A percentile compares a stretch with the other conserved stretches of the same genome.
Evolutionary conservation across 2,329 filamentous ascomycete species (phyloP).

Genomic region (Colletotrichum destructivum): DNA sequence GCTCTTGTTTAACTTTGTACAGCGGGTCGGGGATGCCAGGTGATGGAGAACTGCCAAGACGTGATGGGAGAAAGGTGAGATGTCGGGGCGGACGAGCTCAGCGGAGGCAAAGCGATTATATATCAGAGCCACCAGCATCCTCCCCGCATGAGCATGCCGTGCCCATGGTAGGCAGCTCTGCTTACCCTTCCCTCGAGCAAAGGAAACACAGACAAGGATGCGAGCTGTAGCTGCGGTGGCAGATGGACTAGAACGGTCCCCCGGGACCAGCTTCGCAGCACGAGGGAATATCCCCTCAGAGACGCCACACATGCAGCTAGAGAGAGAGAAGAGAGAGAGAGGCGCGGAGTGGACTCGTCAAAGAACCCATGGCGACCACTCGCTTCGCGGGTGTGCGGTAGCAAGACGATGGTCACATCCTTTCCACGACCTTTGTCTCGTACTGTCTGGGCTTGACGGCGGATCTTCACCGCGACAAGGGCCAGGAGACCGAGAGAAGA

Average conservation of each 20-base stretch:
- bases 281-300: conserved; percentile 5
- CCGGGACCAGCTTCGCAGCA: not conserved
- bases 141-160: not conserved
- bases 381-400: not conserved
- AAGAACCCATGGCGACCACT: not conserved
- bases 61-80: not conserved
- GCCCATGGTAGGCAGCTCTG: conserved; percentile 5
- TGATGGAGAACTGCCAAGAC: not conserved
- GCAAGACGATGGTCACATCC: not conserved
- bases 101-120: conserved; percentile 13
- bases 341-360: not conserved
- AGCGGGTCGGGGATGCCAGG: not conserved
- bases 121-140: not conserved
- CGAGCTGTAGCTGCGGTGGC: conserved; percentile 14
- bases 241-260: conserved; percentile 8
- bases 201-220: conserved; percentile 4
- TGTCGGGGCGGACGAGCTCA: not conserved
- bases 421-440: not conserved
- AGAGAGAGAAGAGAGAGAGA: not conserved
- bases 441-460: not conserved
- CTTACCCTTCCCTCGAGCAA: conserved; percentile 21
- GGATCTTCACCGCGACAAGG: not conserved
- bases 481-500: not conserved
- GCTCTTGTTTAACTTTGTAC: not conserved
- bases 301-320: conserved; percentile 24